Percentiles rank a stretch among this genome's conserved stretches.
These are phyloP conservation scores for Teratosphaeria destructans DNA, from an alignment of 2,329 filamentous ascomycete species.

Conservation along the genomic window DNA sequence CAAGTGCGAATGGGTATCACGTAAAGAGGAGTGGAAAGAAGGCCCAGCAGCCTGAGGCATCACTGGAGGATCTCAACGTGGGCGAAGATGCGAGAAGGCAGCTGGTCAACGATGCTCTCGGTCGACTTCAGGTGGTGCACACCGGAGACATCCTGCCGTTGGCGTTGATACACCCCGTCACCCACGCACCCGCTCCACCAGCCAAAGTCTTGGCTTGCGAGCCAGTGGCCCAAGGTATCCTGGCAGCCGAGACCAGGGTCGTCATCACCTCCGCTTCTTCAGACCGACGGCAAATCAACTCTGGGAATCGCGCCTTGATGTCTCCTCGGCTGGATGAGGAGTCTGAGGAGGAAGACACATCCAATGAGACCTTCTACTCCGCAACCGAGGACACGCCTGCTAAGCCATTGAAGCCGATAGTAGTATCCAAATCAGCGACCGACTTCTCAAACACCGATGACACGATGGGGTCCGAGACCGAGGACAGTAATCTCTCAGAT, in stretches of 20 bases:
- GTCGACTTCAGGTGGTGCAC: conserved; percentile 66
- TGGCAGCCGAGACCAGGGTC: conserved; percentile 70
- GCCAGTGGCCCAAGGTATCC: conserved; percentile 77
- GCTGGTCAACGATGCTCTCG: conserved; percentile 60
- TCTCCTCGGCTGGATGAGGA: conserved; percentile 24
- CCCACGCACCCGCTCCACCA: conserved; percentile 71
- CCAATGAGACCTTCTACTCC: conserved; percentile 86
- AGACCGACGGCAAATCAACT: conserved; percentile 43
- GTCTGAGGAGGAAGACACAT: conserved; percentile 56
- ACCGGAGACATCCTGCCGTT: conserved; percentile 73
- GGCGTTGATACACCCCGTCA: conserved; percentile 72
- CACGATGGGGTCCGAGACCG: conserved; percentile 50
- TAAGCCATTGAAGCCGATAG: conserved; percentile 29
- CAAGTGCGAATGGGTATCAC: conserved; percentile 16
- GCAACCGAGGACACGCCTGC: conserved; percentile 62
- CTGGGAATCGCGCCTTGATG: conserved; percentile 15
- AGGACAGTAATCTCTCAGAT: conserved; percentile 74
- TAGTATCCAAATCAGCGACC: conserved; percentile 25
- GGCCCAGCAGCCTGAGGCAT: conserved; percentile 3
- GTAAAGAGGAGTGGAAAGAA: conserved; percentile 14
- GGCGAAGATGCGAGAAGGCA: conserved; percentile 15
- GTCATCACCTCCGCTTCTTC: conserved; percentile 57
- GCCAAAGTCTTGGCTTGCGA: conserved; percentile 89
- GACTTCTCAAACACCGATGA: conserved; percentile 36
- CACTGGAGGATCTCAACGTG: conserved; percentile 1